Conservation (phyloP, 495 filamentous ascomycete genomes). For the Xylaria telfairii region DNA sequence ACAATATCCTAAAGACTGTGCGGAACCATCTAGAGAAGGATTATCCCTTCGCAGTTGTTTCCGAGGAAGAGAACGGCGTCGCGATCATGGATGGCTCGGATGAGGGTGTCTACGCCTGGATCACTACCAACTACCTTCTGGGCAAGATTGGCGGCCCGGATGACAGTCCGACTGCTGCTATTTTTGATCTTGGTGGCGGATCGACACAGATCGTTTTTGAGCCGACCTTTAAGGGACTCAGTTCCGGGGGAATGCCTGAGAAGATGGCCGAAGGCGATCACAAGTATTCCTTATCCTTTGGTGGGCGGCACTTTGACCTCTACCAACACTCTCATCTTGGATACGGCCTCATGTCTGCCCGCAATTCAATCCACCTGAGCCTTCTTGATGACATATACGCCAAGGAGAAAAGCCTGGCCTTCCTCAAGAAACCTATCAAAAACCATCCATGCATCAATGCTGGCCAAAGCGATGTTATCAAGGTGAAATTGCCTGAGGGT, state of each 20-base stretch:
- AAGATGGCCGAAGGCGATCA: conserved; percentile 88
- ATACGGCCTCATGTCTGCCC: conserved; percentile 94
- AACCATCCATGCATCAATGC: conserved; percentile 87
- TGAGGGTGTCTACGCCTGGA: conserved; percentile 99
- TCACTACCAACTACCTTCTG: conserved; percentile 96
- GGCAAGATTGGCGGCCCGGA: conserved; percentile 96
- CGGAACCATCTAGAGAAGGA: conserved; percentile 80
- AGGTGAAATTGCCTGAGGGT: conserved; percentile 65
- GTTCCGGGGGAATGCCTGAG: conserved; percentile 83
- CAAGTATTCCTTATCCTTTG: conserved; percentile 91
- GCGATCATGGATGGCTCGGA: conserved; percentile 95
- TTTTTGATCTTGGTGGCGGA: conserved; percentile 95
- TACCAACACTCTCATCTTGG: conserved; percentile 99
- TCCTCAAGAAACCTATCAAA: conserved; percentile 70
- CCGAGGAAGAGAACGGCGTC: conserved; percentile 81
- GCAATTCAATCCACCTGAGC: conserved; percentile 77
- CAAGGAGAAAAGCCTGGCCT: conserved; percentile 55
- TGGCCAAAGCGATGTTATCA: conserved; percentile 72
- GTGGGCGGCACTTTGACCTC: conserved; percentile 87
- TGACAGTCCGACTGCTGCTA: conserved; percentile 85
- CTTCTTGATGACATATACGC: conserved; percentile 65
- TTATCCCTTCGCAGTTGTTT: conserved; percentile 94
- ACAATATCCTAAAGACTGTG: conserved; percentile 85
- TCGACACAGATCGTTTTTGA: conserved; percentile 98
- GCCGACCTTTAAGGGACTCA: conserved; percentile 80